Base-by-base conservation (phyloP, 139 green algal genomes). In the Prasinococcaceae sp. region DNA sequence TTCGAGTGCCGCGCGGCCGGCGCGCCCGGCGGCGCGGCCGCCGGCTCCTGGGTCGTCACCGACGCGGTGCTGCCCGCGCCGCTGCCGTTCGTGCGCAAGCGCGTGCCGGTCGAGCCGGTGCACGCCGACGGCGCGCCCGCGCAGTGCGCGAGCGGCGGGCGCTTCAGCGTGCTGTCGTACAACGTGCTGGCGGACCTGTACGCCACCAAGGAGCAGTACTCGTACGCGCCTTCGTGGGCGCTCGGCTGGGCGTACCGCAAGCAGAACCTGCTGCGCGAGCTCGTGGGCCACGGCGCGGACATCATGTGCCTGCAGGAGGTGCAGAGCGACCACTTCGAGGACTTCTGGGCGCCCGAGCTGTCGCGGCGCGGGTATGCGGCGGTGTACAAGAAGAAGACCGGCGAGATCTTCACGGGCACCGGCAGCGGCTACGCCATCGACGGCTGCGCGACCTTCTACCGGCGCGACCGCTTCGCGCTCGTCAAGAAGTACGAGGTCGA, bases 401-500 rank as follows among this genome's bases (percentile, higher is more conserved):
- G 74, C 4, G 85, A 96, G 72, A 65, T 94, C 27, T 94, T 82
- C 62, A 84, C 77, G 0, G 68, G 67, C 51, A 69, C 53, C 1
- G 57, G 62, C 25, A 56, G 53, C 6, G 51, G 54, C 24, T 93
- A 90, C 56, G 82, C 84, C 37, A 95, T 94, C 32, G 90, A 98
- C 61, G 90, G 90, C 26, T 98, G 90, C 48, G 90, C 89, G 17
- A 98, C 89, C 6, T 98, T 98, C 64, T 98, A 93, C 79, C 70
- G 73, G 39, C 63, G 42, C 29, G 77, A 90, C 52, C 70, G 75
- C 40, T 98, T 98, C 58, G 63, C 75, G 14, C 72, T 98, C 30
- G 85, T 98, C 10, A 98, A 96, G 76, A 98, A 98, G 80, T 98
- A 96, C 51, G 83, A 93, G 75, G 83, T 98, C 52, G 90, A 98